Conservation (phyloP, 768 basidiomycete genomes). For the Strobilomyces echinocephalus region DNA sequence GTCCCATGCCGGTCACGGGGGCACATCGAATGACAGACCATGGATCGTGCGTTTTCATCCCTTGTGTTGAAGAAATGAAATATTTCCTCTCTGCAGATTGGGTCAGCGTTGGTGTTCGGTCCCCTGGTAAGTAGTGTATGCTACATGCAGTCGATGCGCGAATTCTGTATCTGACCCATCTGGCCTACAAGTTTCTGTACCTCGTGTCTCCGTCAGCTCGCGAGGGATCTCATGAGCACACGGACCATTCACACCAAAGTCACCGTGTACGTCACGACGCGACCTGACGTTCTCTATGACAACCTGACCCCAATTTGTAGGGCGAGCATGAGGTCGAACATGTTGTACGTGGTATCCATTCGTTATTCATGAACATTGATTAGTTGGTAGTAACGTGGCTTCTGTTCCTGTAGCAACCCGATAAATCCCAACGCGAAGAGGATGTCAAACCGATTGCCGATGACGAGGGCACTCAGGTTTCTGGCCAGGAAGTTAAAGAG, state of each 20-base stretch:
- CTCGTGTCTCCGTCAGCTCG: constrained; percentile 30
- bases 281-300: not conserved
- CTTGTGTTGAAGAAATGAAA: not conserved
- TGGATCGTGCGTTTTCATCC: constrained; percentile 27
- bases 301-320: constrained; percentile 17
- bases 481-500: constrained; percentile 29
- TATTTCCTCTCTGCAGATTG: constrained; percentile 17
- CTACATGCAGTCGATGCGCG: not conserved
- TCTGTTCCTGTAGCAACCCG: constrained; percentile 16
- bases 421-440: constrained; percentile 5
- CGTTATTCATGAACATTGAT: not conserved
- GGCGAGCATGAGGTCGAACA: constrained; percentile 9
- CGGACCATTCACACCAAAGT: constrained; percentile 17
- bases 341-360: constrained; percentile 13
- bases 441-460: constrained; percentile 18
- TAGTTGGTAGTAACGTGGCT: not conserved
- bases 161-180: not conserved
- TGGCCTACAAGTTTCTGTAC: constrained; percentile 24
- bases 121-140: constrained; percentile 20
- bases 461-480: constrained; percentile 29
- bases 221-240: constrained; percentile 19
- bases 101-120: constrained; percentile 31
- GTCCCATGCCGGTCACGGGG: constrained; percentile 19
- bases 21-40: constrained; percentile 18
- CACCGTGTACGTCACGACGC: constrained; percentile 19